Evolutionary conservation across 1,284 basidiomycete species (phyloP), one percentile per base, ranked within the genome.

Genomic region (Heterobasidion annosum): DNA sequence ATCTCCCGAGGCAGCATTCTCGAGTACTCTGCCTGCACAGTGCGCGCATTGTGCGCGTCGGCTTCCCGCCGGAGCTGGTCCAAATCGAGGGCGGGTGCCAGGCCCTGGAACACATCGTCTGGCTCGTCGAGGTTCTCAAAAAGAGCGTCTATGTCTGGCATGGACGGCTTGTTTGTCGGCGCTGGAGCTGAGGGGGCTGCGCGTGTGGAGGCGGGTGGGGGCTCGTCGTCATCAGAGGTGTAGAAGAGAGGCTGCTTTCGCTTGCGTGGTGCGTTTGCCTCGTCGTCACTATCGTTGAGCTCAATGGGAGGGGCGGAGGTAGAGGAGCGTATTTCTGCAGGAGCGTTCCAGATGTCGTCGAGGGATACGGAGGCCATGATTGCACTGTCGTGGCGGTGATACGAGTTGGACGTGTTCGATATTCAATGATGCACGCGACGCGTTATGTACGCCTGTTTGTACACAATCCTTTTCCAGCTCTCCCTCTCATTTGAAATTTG

Each of bases 61-160:
- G 83, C 83, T 59, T 83, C 73, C 19, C 75, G 71, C 47, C 74
- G 70, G 48, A 83, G 68, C 9, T 73, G 73, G 19, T 73, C 78
- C 16, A 81, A 60, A 61, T 79, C 78, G 19, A 84, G 65, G 5
- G 76, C 63, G 1, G 76, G 73, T 9, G 72, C 73, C 45, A 79
- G 71, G 12, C 77, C 75, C 49, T 76, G 69, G 54, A 64, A 61
- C n/a, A 57, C 58, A 50, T 57, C 62, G 9, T 65, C 67, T 3
- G 64, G 63, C 35, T 70, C 72, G 50, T 79, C 82, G 44, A 84
- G 64, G 45, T 76, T 78, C 25, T 74, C 78, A 62, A 90, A 88
- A 45, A 88, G 67, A 10, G 79, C 79, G 52, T 85, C 83, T 16
- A 88, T 71, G 50, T 84, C 78, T 10, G 71, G 64, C 44, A 60